phyloP scores from a whole-genome alignment of 345 rosid genomes.

The Eucalyptus pauciflora region DNA sequence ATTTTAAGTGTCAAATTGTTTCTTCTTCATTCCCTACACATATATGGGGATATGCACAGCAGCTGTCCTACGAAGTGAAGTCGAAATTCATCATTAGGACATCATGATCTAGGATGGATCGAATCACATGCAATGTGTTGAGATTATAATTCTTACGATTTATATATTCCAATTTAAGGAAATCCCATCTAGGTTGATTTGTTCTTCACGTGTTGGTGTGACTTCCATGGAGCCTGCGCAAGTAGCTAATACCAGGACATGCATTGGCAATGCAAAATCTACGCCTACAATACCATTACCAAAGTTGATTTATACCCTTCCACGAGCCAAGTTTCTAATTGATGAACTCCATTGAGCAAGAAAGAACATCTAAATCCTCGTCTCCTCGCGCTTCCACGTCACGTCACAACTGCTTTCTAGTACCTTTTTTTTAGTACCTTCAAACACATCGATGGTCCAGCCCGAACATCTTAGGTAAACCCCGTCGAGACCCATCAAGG shows the following conservation, averaged over 20 bases:
- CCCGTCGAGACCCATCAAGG: background rate
- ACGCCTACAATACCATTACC: background rate
- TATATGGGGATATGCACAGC: background rate
- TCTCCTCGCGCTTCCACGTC: background rate
- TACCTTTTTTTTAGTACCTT: background rate
- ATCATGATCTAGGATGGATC: background rate
- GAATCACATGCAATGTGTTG: background rate
- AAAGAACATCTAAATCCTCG: background rate
- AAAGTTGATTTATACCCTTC: background rate
- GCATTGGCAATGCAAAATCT: background rate
- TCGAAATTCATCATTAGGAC: background rate
- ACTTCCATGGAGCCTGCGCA: background rate
- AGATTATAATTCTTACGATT: background rate
- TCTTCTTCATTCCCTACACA: background rate
- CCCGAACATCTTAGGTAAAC: background rate
- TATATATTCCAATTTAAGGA: background rate
- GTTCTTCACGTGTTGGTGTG: background rate
- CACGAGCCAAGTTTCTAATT: background rate
- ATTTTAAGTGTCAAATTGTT: background rate
- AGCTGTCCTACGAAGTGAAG: background rate
- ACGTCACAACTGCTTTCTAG: background rate
- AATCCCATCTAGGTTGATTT: background rate
- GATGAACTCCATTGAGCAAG: background rate
- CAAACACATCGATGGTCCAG: background rate
- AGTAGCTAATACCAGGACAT: background rate